Percentiles rank a stretch among this genome's conserved stretches.
These are phyloP conservation scores for Cadophora gregata DNA, from an alignment of 2,329 filamentous ascomycete species.

Conservation along the genomic window DNA sequence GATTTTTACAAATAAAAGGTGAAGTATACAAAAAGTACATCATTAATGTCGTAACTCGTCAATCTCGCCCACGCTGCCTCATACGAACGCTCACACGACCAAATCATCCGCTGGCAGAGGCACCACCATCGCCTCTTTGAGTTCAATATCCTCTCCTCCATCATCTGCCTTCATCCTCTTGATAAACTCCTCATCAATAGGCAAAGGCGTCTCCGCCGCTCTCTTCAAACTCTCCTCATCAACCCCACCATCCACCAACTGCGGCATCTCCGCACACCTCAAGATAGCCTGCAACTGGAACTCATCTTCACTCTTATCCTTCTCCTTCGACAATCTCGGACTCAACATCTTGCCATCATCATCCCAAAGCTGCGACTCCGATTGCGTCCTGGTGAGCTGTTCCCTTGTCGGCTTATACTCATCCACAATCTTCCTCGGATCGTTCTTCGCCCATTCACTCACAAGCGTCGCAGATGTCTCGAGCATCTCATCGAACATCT, in stretches of 20 bases:
- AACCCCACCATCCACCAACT: conserved; percentile 33
- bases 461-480: conserved; percentile 28
- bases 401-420: conserved; percentile 32
- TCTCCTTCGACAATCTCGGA: neutral
- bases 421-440: conserved; percentile 33
- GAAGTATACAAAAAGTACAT: neutral
- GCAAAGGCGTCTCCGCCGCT: conserved; percentile 33
- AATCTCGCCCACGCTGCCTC: neutral
- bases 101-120: conserved; percentile 10
- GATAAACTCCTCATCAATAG: conserved; percentile 31
- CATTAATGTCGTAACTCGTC: neutral
- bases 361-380: conserved; percentile 33
- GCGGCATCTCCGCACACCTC: conserved; percentile 32
- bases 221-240: conserved; percentile 34
- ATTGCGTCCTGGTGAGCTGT: conserved; percentile 27
- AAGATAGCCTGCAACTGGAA: conserved; percentile 37
- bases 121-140: neutral
- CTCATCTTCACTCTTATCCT: conserved; percentile 31
- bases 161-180: neutral
- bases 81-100: neutral
- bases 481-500: conserved; percentile 35
- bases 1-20: neutral
- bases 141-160: neutral
- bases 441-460: conserved; percentile 31
- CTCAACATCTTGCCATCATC: conserved; percentile 37